phyloP scores from a whole-genome alignment of 306 rosid species.

The Neltuma alba region DNA sequence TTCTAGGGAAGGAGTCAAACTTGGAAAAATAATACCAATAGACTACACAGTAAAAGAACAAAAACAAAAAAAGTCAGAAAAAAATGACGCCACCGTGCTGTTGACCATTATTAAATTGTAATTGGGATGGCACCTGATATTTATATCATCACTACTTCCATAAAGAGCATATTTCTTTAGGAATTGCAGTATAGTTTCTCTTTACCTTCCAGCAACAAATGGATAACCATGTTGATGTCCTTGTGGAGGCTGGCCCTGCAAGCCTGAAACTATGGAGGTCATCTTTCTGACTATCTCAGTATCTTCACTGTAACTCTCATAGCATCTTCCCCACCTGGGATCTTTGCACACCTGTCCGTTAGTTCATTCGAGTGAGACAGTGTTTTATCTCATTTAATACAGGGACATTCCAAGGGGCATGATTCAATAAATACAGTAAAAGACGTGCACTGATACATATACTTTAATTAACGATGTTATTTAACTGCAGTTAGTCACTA shows the following conservation, averaged over 20 bases:
- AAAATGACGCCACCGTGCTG: not conserved
- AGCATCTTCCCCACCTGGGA: constrained; percentile 97
- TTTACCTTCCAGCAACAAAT: constrained; percentile 82
- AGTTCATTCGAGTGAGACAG: constrained; percentile 30
- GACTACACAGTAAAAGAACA: not conserved
- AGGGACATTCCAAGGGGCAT: not conserved
- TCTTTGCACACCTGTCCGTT: constrained; percentile 73
- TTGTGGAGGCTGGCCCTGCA: constrained; percentile 80
- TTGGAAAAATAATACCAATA: not conserved
- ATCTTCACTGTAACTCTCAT: constrained; percentile 83
- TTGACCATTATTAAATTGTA: not conserved
- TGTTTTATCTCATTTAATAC: constrained; percentile 19
- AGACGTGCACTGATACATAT: not conserved
- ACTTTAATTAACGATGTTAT: not conserved
- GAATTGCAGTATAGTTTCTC: constrained; percentile 7
- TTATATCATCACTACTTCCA: not conserved
- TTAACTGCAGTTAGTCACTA: not conserved
- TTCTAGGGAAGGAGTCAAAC: not conserved
- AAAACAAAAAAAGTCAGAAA: not conserved
- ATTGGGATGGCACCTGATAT: constrained; percentile 1
- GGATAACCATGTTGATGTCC: constrained; percentile 81
- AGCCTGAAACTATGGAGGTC: constrained; percentile 78
- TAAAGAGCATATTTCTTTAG: not conserved
- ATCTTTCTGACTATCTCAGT: constrained; percentile 78
- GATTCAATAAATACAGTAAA: not conserved